Percentiles rank a stretch among this genome's conserved stretches.
Conservation (phyloP, 768 basidiomycete species). For the Leccinellum albellum region DNA sequence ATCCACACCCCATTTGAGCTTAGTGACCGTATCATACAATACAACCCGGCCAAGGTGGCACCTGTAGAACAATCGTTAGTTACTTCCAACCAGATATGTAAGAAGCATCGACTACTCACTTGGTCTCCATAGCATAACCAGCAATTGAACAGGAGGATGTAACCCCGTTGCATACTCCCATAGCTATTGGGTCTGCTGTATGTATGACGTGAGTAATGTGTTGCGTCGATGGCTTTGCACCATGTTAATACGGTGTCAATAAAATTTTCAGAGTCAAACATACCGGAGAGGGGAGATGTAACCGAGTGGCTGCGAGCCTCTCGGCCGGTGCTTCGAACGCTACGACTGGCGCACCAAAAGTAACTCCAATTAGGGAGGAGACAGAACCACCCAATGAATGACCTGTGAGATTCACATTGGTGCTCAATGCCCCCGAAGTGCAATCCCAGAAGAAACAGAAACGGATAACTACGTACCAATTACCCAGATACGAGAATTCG, state of each 20-base stretch:
- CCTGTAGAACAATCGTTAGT: constrained; percentile 24
- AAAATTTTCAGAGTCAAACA: constrained; percentile 19
- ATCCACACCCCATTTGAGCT: constrained; percentile 76
- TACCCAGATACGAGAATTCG: constrained; percentile 85
- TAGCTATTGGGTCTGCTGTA: constrained; percentile 91
- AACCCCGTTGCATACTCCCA: constrained; percentile 77
- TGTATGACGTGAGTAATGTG: constrained; percentile 89
- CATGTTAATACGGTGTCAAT: background rate
- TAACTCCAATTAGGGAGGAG: constrained; percentile 77
- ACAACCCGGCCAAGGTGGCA: constrained; percentile 87
- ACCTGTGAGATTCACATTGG: constrained; percentile 21
- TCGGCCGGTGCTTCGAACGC: constrained; percentile 86
- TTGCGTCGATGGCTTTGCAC: constrained; percentile 55
- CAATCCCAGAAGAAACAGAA: background rate
- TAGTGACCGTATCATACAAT: constrained; percentile 81
- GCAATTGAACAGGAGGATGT: constrained; percentile 74
- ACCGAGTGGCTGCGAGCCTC: constrained; percentile 60
- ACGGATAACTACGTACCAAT: constrained; percentile 45
- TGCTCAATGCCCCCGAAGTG: background rate
- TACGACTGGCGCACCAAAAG: constrained; percentile 91
- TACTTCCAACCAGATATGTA: background rate
- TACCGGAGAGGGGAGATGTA: constrained; percentile 87
- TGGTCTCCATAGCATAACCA: constrained; percentile 83
- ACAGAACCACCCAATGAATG: constrained; percentile 87
- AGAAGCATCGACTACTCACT: constrained; percentile 28